Base-by-base conservation (phyloP, 129 eudicot genomes). In the Saussurea involucrata region DNA sequence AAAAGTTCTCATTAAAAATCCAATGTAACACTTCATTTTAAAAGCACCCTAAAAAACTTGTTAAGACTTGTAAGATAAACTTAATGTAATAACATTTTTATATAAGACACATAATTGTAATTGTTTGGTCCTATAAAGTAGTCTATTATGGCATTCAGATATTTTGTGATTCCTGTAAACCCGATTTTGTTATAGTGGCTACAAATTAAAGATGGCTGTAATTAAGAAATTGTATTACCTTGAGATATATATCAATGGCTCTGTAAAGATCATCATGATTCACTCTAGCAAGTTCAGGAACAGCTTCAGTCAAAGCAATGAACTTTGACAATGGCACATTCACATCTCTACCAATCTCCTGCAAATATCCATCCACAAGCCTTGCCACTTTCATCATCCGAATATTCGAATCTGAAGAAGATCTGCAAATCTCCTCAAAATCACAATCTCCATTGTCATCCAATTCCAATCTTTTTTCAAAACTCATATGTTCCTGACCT, bases 241-340 rank as follows among this genome's bases (percentile, higher is more conserved):
- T 94, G 74, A 94, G 89, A 79, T 87, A 94, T 72, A 83, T 81
- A 83, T 91, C 97, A 61, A 94, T 91, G 42, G 98, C 98, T 75
- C 21, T 80, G 91, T 93, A 93, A n/a, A 93, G 91, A 89, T 89
- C 98, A 82, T 93, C 95, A 72, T 93, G 98, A 69, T 89, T 90
- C 46, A 83, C 18, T 83, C 98, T 84, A 15, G 96, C 87, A 68
- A 89, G 83, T 24, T 78, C 83, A 8, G 98, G 93, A 74, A 94
- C 69, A 33, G 86, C 84, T 76, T 87, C 96, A 12, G 88, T 90
- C 65, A 94, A 80, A 34, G 85, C 73, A 17, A 84, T 82, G 68
- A 94, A 91, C 81, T 91, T 94, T 18, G 92, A 82, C 64, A 91
- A 65, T 7, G 93, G 81, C 76, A 94, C 82, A 37, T 85, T 86